Evolutionary conservation across 2,329 filamentous ascomycete species (phyloP).

Genomic region (Penicillium sp.): DNA sequence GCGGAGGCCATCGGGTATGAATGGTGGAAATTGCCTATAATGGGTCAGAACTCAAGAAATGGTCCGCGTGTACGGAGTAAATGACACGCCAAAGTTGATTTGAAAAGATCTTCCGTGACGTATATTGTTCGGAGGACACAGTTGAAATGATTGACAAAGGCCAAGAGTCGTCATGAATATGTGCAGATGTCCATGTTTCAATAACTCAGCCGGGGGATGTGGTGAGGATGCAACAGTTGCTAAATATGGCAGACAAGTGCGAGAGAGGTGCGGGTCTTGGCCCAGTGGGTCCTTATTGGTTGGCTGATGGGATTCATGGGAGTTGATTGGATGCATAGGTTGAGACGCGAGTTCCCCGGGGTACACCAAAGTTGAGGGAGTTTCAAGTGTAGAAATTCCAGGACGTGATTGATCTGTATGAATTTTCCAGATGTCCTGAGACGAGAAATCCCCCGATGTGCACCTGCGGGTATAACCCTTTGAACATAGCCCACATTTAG

Average conservation of each 20-base stretch:
- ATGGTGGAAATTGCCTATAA: background rate
- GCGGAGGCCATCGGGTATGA: background rate
- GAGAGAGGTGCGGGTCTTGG: background rate
- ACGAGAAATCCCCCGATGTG: no score
- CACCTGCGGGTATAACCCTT: background rate
- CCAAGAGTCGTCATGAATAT: background rate
- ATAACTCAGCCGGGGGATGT: background rate
- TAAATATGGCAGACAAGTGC: conserved; percentile 10
- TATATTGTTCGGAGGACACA: background rate
- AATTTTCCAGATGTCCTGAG: background rate
- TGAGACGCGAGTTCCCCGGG: conserved; percentile 1
- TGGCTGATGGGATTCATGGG: background rate
- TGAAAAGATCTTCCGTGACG: background rate
- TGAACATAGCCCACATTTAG: background rate
- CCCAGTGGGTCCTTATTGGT: background rate
- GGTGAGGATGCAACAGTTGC: conserved; percentile 2
- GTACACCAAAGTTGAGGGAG: background rate
- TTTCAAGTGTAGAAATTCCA: no score
- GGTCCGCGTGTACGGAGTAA: background rate
- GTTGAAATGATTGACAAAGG: background rate
- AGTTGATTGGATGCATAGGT: background rate
- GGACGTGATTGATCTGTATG: no score
- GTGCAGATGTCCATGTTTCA: background rate
- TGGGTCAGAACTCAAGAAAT: background rate
- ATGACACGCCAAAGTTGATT: background rate